phyloP scores from a whole-genome alignment of 2,329 filamentous ascomycete genomes.

The Annulohypoxylon truncatum region DNA sequence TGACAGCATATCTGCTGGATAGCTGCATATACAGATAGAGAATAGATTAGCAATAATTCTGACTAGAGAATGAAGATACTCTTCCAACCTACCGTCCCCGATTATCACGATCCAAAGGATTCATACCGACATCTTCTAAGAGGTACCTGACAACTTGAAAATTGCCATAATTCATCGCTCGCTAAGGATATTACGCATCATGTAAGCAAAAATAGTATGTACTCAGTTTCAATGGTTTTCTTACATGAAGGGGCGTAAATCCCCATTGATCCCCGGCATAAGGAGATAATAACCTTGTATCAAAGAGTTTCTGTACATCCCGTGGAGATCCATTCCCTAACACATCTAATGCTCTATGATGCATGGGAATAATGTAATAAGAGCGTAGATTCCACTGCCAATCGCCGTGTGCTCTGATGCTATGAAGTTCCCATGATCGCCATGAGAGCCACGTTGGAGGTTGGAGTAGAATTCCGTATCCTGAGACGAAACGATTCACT shows the following conservation, averaged over 20 bases:
- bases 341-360: neutral
- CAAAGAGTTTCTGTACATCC: conserved; percentile 28
- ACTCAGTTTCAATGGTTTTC: neutral
- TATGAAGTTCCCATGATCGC: conserved; percentile 29
- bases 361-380: conserved; percentile 6
- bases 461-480: conserved; percentile 9
- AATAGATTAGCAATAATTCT: neutral
- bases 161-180: neutral
- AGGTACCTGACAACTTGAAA: conserved; percentile 8
- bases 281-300: conserved; percentile 30
- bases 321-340: neutral
- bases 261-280: conserved; percentile 5
- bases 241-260: conserved; percentile 24
- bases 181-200: neutral
- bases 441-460: conserved; percentile 23
- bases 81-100: neutral
- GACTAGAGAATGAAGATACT: neutral
- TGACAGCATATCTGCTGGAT: neutral
- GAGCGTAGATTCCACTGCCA: conserved; percentile 30
- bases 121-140: conserved; percentile 11
- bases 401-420: conserved; percentile 16
- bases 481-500: neutral
- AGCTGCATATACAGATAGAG: neutral
- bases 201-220: no score
- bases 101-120: neutral